These are phyloP conservation scores for Oryza meridionalis DNA, from an alignment of 176 grass and related monocot species.

Conservation along the genomic window DNA sequence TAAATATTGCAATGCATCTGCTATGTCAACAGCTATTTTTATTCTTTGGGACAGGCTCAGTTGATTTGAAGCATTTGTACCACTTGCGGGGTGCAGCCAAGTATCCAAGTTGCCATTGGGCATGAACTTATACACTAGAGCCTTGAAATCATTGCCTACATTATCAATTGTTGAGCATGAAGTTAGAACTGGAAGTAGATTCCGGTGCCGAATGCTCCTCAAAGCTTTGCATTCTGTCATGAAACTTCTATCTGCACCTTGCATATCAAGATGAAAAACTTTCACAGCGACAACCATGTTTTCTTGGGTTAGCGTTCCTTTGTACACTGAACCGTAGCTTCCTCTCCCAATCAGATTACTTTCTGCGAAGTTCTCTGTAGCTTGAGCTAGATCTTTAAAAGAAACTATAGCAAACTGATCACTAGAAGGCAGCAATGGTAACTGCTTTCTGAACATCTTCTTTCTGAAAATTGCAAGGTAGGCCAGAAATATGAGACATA, in stretches of 20 bases:
- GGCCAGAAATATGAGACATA: constrained; percentile 7
- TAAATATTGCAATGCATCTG: constrained; percentile 48
- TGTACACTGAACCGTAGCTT: too few relatives aligned
- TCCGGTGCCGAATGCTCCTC: constrained; percentile 54
- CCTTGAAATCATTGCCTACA: constrained; percentile 56
- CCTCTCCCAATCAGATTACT: too few relatives aligned
- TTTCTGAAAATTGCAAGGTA: constrained; percentile 13
- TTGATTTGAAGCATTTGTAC: neutral
- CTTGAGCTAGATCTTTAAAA: too few relatives aligned
- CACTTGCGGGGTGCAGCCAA: constrained; percentile 43
- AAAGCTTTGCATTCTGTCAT: constrained; percentile 61
- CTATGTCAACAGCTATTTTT: constrained; percentile 52
- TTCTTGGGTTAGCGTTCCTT: constrained; percentile 37
- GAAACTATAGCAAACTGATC: constrained; percentile 14
- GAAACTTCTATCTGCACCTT: constrained; percentile 57
- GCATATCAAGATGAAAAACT: constrained; percentile 56
- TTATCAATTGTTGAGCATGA: constrained; percentile 58
- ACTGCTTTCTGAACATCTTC: neutral
- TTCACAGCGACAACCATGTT: constrained; percentile 52
- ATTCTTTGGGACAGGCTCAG: neutral
- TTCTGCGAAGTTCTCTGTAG: too few relatives aligned
- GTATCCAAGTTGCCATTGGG: constrained; percentile 55
- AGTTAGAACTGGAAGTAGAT: constrained; percentile 60
- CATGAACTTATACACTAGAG: constrained; percentile 56
- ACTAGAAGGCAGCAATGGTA: neutral